Evolutionary conservation across 2,329 filamentous ascomycete species (phyloP).

Genomic region (Fusarium neocosmosporiellum): DNA sequence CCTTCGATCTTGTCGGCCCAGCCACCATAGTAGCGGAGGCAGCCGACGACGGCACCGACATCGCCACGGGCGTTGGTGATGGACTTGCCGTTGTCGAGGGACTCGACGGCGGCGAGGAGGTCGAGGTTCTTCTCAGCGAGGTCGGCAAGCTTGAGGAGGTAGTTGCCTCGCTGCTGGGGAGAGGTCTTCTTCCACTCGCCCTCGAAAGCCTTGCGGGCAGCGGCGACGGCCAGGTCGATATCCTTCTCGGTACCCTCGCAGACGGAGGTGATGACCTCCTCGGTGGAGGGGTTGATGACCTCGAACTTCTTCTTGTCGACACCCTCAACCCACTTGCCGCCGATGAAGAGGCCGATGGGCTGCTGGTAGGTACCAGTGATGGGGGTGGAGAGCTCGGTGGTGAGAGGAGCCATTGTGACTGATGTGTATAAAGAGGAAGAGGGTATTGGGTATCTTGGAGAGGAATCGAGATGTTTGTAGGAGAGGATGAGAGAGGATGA

Average conservation of each 20-base stretch:
- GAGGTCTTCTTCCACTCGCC: conserved; percentile 75
- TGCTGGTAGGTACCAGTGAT: conserved; percentile 69
- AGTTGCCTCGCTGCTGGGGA: conserved; percentile 76
- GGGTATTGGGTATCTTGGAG: conserved; percentile 39
- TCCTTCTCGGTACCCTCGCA: conserved; percentile 91
- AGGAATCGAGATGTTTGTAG: conserved; percentile 25
- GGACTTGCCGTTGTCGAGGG: conserved; percentile 89
- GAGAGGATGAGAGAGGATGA: conserved; percentile 37
- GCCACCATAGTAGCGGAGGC: conserved; percentile 80
- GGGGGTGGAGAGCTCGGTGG: conserved; percentile 75
- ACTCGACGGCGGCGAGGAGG: conserved; percentile 82
- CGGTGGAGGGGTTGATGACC: conserved; percentile 87
- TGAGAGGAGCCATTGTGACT: conserved; percentile 51
- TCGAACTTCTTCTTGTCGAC: conserved; percentile 92
- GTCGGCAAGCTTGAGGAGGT: conserved; percentile 81
- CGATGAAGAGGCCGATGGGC: conserved; percentile 81
- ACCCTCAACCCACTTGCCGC: conserved; percentile 85
- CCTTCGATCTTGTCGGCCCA: conserved; percentile 94
- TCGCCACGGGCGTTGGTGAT: conserved; percentile 81
- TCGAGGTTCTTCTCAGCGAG: conserved; percentile 83
- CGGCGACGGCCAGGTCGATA: conserved; percentile 81
- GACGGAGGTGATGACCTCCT: conserved; percentile 86
- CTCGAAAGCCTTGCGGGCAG: conserved; percentile 88
- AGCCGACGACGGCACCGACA: conserved; percentile 73
- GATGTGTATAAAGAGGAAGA: conserved; percentile 21